Evolutionary conservation across 768 basidiomycete genomes (phyloP), one percentile per base, ranked within the genome.

Genomic region (Leccinum ochraceum): DNA sequence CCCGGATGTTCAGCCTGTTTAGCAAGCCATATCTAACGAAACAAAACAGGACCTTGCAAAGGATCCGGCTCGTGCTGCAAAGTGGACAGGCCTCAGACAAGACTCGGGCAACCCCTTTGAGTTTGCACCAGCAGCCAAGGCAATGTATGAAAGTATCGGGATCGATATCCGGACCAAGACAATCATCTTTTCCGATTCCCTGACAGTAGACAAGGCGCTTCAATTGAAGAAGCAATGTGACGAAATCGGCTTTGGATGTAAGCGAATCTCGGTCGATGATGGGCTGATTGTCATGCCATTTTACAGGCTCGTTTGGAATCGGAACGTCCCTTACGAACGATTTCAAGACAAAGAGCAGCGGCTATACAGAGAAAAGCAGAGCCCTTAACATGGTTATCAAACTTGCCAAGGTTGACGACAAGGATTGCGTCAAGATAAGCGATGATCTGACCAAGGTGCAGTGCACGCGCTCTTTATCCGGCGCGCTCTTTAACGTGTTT

Each of bases 311-410:
- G 1, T 98, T 94, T 71, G 97, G 97, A 9, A 94, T 98, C 49
- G 97, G 97, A 1, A 99, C 97, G 0, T 89, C 82, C 72, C 74
- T 98, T 9, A 94, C 94, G 16, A 98, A 97, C 69, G 95, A 52
- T 74, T 97, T 95, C 77, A 69, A 63, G 67, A 77, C 67, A 50
- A 70, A 63, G 71, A 82, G 76, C 57, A 77, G 77, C 8, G 67
- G 75, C 30, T 73, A 81, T 67, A 69, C 66, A 71, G 83, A 84
- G 69, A 85, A 84, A 75, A 93, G 90, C 76, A 90, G 86, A 69
- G 84, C 94, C 22, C 73, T 97, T 63, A 97, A 96, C 69, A 98
- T 98, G 70, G 96, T 99, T 53, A 95, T 98, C 77, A 98, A 98
- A 69, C 79, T 99, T 9, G 82, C 85, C 42, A 81, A 84, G 50